Evolutionary conservation across 2,329 filamentous ascomycete species (phyloP).

Genomic region (Talaromyces pinophilus): DNA sequence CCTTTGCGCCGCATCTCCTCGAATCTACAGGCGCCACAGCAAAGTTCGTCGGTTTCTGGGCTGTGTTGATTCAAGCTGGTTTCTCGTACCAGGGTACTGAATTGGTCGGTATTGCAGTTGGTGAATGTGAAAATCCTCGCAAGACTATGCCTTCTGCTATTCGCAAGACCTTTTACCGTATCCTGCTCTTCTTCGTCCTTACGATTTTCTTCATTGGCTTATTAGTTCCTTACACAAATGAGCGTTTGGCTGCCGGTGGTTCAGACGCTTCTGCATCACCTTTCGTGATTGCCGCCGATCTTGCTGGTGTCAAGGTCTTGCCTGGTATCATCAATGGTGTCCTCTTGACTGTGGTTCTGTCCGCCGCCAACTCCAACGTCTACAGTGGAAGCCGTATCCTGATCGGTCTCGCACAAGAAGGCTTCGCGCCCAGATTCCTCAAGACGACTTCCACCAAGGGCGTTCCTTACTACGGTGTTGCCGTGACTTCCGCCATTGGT

Average conservation of each 20-base stretch:
- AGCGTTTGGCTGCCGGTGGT: constrained; percentile 49
- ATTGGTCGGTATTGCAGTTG: constrained; percentile 58
- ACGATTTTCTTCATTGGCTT: constrained; percentile 61
- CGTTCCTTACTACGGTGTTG: constrained; percentile 65
- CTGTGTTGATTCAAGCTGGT: constrained; percentile 53
- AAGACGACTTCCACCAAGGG: constrained; percentile 61
- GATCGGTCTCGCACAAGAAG: constrained; percentile 64
- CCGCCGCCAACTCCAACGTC: constrained; percentile 75
- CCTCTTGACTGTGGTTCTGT: constrained; percentile 74
- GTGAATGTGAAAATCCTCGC: constrained; percentile 60
- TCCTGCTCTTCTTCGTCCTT: constrained; percentile 64
- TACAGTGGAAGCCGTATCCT: constrained; percentile 71
- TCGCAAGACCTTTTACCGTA: constrained; percentile 61
- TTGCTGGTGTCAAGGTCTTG: constrained; percentile 64
- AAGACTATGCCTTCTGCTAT: constrained; percentile 62
- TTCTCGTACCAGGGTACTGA: constrained; percentile 61
- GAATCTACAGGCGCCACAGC: constrained; percentile 48
- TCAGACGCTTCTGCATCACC: constrained; percentile 55
- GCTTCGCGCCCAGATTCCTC: constrained; percentile 64
- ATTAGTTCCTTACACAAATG: constrained; percentile 58
- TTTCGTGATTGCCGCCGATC: constrained; percentile 47
- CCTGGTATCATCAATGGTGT: constrained; percentile 75
- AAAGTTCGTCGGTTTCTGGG: constrained; percentile 55
- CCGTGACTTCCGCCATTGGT: constrained; percentile 58
- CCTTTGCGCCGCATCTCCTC: constrained; percentile 51